These are phyloP conservation scores for Pseudogymnoascus sp. DNA, from an alignment of 2,329 filamentous ascomycete genomes.

Conservation along the genomic window DNA sequence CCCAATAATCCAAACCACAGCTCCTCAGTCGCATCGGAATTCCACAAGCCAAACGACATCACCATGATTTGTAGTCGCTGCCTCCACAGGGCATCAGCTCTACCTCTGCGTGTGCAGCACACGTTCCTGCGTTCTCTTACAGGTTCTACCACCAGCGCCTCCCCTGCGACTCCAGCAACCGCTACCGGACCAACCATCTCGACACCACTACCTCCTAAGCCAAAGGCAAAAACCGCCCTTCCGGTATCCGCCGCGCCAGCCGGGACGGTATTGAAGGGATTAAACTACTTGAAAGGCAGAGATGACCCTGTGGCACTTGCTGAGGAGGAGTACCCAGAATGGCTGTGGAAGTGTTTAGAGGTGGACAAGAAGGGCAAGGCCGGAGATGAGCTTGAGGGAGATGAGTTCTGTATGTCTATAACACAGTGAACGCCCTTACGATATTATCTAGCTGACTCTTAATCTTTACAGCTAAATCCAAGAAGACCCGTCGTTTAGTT, in stretches of 20 bases:
- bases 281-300: constrained; percentile 71
- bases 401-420: constrained; percentile 67
- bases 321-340: constrained; percentile 71
- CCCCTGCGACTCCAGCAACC: constrained; percentile 21
- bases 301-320: constrained; percentile 65
- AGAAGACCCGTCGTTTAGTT: constrained; percentile 68
- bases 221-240: constrained; percentile 16
- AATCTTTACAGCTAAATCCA: constrained; percentile 62
- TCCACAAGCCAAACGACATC: constrained; percentile 6
- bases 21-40: background rate
- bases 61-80: constrained; percentile 38
- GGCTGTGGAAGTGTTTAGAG: constrained; percentile 70
- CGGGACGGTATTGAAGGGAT: constrained; percentile 63
- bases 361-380: constrained; percentile 47
- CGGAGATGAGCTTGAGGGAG: constrained; percentile 42
- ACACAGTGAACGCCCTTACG: background rate
- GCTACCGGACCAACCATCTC: constrained; percentile 22
- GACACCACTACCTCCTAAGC: constrained; percentile 25
- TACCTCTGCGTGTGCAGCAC: constrained; percentile 8
- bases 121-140: constrained; percentile 13
- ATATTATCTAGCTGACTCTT: background rate
- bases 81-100: constrained; percentile 37
- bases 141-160: constrained; percentile 18
- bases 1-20: constrained; percentile 5
- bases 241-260: constrained; percentile 35